phyloP scores from a whole-genome alignment of 495 filamentous ascomycete species.

The Tuber brumale region DNA sequence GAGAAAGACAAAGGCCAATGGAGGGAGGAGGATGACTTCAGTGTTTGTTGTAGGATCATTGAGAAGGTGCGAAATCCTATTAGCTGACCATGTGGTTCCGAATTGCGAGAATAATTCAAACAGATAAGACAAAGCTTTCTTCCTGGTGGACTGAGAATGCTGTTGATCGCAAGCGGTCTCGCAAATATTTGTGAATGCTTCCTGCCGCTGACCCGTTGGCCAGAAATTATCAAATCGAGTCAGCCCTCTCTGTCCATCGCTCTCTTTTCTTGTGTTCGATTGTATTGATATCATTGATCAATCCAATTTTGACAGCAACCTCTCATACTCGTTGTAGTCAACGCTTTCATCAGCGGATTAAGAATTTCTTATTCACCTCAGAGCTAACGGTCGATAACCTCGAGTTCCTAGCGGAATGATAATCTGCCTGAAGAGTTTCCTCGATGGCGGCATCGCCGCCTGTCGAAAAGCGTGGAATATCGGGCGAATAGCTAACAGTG shows the following conservation, averaged over 20 bases:
- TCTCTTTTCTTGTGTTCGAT: slow-evolving; percentile 9
- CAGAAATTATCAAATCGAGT: slow-evolving; percentile 18
- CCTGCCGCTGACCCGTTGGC: slow-evolving; percentile 26
- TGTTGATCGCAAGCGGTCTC: slow-evolving; percentile 13
- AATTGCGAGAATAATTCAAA: slow-evolving; percentile 23
- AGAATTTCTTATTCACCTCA: slow-evolving; percentile 6
- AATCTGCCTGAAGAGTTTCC: slow-evolving; percentile 1
- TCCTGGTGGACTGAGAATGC: slow-evolving; percentile 10
- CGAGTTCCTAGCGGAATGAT: slow-evolving; percentile 2
- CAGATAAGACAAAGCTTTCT: slow-evolving; percentile 13
- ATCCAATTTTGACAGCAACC: slow-evolving; percentile 3
- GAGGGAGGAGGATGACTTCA: slow-evolving; percentile 4
- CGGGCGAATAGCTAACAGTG: slow-evolving; percentile 6
- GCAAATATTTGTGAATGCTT: slow-evolving; percentile 29
- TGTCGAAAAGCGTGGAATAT: background rate
- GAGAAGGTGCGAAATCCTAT: slow-evolving; percentile 18
- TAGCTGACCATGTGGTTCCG: slow-evolving; percentile 25
- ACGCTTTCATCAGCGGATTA: slow-evolving; percentile 2
- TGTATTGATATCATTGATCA: slow-evolving; percentile 3
- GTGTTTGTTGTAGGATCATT: slow-evolving; percentile 19
- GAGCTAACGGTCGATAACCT: slow-evolving; percentile 1
- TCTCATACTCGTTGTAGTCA: slow-evolving; percentile 1
- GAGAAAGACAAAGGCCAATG: background rate
- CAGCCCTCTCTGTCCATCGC: slow-evolving; percentile 21
- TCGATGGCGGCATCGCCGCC: background rate